Evolutionary conservation across 306 rosid species (phyloP), one percentile per base, ranked within the genome.

Genomic region (Rosa lucieae): DNA sequence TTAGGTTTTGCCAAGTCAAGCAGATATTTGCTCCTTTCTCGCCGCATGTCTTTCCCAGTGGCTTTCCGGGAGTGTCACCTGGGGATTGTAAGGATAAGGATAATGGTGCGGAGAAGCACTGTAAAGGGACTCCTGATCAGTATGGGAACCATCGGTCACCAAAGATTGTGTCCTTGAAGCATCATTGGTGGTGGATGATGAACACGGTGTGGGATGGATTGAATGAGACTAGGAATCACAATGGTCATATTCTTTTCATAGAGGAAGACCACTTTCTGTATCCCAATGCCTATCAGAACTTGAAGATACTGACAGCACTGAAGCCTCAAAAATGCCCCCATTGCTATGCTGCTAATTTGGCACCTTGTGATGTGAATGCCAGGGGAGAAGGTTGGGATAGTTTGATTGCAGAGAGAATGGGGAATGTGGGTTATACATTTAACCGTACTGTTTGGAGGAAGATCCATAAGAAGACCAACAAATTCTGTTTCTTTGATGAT

Each of bases 151-250:
- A 93, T 32, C 88, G 99, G 18, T 81, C 87, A 1, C 98, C 96
- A 3, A 91, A 89, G 87, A 96, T 96, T 62, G 98, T 91, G 44
- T 93, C 99, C 5, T 72, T 96, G 69, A 96, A 96, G 91, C 99
- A 96, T 87, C 99, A 96, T 82, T 96, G 99, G 99, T 96, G 99
- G 99, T 96, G 99, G 99, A 90, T 96, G 98, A 90, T 96, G 99
- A 96, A 96, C 87, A 96, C 89, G 0, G 83, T 96, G 20, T 96
- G 99, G 98, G 94, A 96, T 81, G 97, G 99, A 72, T 81, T 96
- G 91, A 77, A 78, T 20, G 99, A 96, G 86, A 96, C 94, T 5
- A 72, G 55, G 70, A 78, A 47, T 59, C 90, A 89, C 73, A 79
- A 75, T 23, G 94, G 92, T 76, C 98, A 96, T 82, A 76, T 93